Base-by-base conservation (phyloP, 2,329 filamentous ascomycete genomes). In the Colletotrichum endophyticum region DNA sequence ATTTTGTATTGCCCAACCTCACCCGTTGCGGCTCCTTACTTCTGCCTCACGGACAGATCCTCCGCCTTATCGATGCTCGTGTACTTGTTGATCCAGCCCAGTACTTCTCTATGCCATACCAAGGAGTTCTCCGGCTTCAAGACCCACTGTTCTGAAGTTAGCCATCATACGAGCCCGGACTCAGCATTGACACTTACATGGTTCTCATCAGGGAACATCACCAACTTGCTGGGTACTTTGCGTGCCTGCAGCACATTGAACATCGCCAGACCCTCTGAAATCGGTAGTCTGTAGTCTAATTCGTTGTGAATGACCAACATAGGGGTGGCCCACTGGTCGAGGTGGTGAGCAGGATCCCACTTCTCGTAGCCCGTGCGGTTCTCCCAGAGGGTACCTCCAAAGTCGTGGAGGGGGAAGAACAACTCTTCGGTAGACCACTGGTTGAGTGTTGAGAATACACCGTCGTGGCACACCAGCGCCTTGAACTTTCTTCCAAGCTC, bases 81-180 rank as follows among this genome's bases (percentile, higher is more conserved):
- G 79, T 91, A 92, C 81, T 92, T 90, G 80, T 93, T 93, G 78
- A 93, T 93, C 92, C 95, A 98, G 72, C 92, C 92, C 34, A 98
- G 82, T 19, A 99, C 96, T 74, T 95, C 94, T 72, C 91, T 91
- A 81, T 99, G 96, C 97, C 97, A 99, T 25, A 98, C 90, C 22
- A 98, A 87, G 5, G 93, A 94, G 84, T 99, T 99, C 85, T 98
- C 96, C 0, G 94, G 95, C 83, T 98, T 98, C 70, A 98, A 82
- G 6, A 98, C 96, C 95, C 95, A 93, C 91, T 92, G 67, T 57
- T 30, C n/a, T 15, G 7, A 22, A 53, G 49, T 63, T 49, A 77
- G 76, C 77, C 89, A 25, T 11, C 22, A 11, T 32, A 19, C 16
- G 4, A 53, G 16, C 36, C 8, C 22, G 16, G 27, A 13, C 2